Conservation (phyloP, 805 yeast species). For the Barnettozyma californica region DNA sequence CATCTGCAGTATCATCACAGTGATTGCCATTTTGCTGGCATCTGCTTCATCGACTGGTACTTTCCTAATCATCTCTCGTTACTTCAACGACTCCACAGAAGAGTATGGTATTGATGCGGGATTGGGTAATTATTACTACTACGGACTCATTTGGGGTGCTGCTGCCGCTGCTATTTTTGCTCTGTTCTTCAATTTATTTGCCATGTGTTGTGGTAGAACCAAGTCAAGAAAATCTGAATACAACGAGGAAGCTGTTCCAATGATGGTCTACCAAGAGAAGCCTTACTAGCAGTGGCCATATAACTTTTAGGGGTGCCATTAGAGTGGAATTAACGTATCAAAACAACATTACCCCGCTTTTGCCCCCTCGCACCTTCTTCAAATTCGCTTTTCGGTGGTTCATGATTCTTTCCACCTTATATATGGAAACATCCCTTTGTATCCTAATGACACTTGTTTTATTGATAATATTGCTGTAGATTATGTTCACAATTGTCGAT, state of each 20-base stretch:
- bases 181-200: constrained; percentile 27
- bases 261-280: constrained; percentile 20
- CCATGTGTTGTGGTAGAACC: constrained; percentile 38
- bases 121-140: constrained; percentile 41
- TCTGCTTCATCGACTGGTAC: constrained; percentile 61
- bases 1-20: constrained; percentile 38
- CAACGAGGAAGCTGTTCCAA: constrained; percentile 11
- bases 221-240: background rate
- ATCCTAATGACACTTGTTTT: background rate
- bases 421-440: background rate
- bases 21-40: constrained; percentile 34
- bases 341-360: background rate
- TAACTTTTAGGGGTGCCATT: background rate
- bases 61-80: constrained; percentile 42
- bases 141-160: constrained; percentile 63
- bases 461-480: too few relatives aligned
- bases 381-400: background rate
- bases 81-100: constrained; percentile 43
- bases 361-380: background rate
- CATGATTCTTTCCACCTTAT: background rate
- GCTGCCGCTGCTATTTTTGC: constrained; percentile 42
- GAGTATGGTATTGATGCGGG: constrained; percentile 51
- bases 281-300: background rate
- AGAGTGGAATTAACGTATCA: background rate
- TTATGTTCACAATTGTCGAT: background rate